Base-by-base conservation (phyloP, 2,329 filamentous ascomycete genomes). In the Nothophoma quercina region DNA sequence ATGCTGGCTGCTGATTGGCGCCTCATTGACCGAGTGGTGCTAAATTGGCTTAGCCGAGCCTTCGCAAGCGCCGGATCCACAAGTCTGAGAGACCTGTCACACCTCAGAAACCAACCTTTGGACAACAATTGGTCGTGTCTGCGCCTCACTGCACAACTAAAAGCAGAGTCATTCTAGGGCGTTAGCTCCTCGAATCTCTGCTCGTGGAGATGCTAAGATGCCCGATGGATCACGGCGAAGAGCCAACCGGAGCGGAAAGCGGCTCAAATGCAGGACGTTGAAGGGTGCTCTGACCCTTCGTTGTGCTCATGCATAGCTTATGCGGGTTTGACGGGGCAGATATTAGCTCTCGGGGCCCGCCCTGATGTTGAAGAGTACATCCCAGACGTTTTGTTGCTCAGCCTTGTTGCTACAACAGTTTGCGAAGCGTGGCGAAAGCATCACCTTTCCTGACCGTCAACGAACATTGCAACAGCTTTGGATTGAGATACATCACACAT, bases 141-240 rank as follows among this genome's bases (percentile, higher is more conserved):
- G 62, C 67, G 68, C 70, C 68, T 63, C 69, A 62, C 54, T 62
- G 61, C 58, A 63, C 62, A 56, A 58, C 61, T 63, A 59, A 61
- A 59, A 59, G 59, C 46, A 63, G 55, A 54, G 33, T 45, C 56
- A 56, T 56, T 58, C 54, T 68, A 59, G 60, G 61, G 64, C 64
- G 64, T 59, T 60, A 69, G 61, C 57, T 60, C 56, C 59, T 58
- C 63, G 65, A 68, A 65, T 67, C 63, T 66, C 56, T 56, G 58
- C 59, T 33, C 63, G 57, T 59, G n/a, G 44, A 43, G 23, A 39
- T 44, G 55, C 58, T 58, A 33, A 58, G 57, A 60, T 65, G 60
- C 45, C 62, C 52, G 46, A 61, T 50, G 54, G 55, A 59, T 63
- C 57, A 64, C 40, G 29, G 53, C 59, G 57, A 40, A 51, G 59